Conservation (phyloP, 2,329 filamentous ascomycete species). For the Ploettnerulaceae sp. region DNA sequence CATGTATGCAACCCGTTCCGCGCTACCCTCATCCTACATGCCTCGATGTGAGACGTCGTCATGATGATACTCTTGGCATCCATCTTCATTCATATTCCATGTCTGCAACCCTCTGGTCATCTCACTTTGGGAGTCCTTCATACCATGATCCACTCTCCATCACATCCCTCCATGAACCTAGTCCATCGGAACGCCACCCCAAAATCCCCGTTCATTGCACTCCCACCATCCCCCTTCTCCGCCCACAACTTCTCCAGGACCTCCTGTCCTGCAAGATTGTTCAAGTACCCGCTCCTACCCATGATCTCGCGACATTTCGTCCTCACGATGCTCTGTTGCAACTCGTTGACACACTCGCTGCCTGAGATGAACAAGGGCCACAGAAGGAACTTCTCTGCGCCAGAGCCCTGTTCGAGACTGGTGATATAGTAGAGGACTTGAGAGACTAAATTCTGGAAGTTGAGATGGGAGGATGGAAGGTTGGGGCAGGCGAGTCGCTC, state of each 20-base stretch:
- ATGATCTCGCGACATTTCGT: slow-evolving; percentile 81
- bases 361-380: slow-evolving; percentile 92
- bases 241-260: slow-evolving; percentile 81
- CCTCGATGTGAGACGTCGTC: too few species aligned
- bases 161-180: slow-evolving; percentile 36
- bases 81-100: too few species aligned
- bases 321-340: slow-evolving; percentile 74
- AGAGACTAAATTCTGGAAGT: slow-evolving; percentile 78
- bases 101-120: too few species aligned
- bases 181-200: slow-evolving; percentile 31
- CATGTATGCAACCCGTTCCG: too few species aligned
- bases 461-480: slow-evolving; percentile 65
- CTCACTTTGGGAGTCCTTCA: slow-evolving; percentile 34
- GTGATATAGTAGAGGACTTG: slow-evolving; percentile 80
- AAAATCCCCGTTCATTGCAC: slow-evolving; percentile 13
- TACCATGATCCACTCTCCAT: slow-evolving; percentile 65
- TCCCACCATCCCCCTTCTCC: slow-evolving; percentile 23
- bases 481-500: slow-evolving; percentile 78
- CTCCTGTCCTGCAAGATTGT: slow-evolving; percentile 81
- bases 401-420: slow-evolving; percentile 65
- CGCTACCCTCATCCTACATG: too few species aligned
- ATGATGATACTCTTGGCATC: too few species aligned
- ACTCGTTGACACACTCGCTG: slow-evolving; percentile 78
- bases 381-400: slow-evolving; percentile 80
- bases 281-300: slow-evolving; percentile 85